Percentiles rank a stretch among this genome's conserved stretches.
phyloP scores from a whole-genome alignment of 192 early-diverging fungal genomes.

The Diversispora epigaea region DNA sequence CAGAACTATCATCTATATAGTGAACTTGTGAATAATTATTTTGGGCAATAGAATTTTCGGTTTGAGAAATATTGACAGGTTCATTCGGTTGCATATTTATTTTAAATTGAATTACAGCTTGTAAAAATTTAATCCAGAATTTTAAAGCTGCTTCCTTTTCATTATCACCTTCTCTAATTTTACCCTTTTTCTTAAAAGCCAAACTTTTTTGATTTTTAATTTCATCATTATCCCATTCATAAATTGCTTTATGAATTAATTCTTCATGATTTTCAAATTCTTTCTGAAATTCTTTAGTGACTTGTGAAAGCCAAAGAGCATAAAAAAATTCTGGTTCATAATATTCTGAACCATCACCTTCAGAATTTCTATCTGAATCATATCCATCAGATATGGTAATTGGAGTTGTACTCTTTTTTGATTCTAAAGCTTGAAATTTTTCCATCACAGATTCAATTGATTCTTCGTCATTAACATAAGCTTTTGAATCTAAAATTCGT shows the following conservation, averaged over 20 bases:
- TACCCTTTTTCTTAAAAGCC: conserved; percentile 44
- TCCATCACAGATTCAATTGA: conserved; percentile 46
- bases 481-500: conserved; percentile 40
- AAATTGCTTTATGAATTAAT: conserved; percentile 41
- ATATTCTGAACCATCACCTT: background rate
- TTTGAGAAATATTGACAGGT: background rate
- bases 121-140: conserved; percentile 46
- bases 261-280: conserved; percentile 41
- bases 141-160: conserved; percentile 35
- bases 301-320: conserved; percentile 40
- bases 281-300: conserved; percentile 33
- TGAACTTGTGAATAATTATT: no score
- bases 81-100: background rate
- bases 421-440: conserved; percentile 41
- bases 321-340: conserved; percentile 30
- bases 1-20: no score
- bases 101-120: conserved; percentile 29
- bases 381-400: conserved; percentile 3
- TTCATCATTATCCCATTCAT: conserved; percentile 36
- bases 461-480: conserved; percentile 54
- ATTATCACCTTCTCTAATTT: conserved; percentile 43
- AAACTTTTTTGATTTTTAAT: conserved; percentile 36
- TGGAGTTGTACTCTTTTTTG: conserved; percentile 10
- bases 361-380: background rate
- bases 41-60: background rate